These are phyloP conservation scores for Herpotrichia juniperi DNA, from an alignment of 2,329 filamentous ascomycete species.

Conservation along the genomic window DNA sequence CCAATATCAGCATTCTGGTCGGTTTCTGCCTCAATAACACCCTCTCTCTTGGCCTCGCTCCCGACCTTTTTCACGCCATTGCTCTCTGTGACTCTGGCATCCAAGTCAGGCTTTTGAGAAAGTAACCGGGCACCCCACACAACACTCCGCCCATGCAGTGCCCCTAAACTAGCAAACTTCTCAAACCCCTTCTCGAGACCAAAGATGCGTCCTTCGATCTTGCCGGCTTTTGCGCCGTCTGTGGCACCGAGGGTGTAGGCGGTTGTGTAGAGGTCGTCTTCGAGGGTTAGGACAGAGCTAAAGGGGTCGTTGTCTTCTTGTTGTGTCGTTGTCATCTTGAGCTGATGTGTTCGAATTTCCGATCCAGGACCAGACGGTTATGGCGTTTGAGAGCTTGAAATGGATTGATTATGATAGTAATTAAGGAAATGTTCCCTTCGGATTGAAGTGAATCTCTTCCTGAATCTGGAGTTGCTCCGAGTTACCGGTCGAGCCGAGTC, in stretches of 20 bases:
- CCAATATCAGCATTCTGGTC: no score
- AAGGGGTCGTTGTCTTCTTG: conserved; percentile 52
- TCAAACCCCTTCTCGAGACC: conserved; percentile 93
- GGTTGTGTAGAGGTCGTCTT: conserved; percentile 77
- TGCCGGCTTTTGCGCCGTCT: conserved; percentile 79
- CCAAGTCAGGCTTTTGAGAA: background rate
- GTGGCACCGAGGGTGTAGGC: conserved; percentile 76
- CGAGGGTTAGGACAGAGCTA: conserved; percentile 63
- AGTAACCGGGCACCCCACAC: conserved; percentile 81
- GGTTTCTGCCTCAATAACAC: no score
- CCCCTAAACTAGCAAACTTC: conserved; percentile 83
- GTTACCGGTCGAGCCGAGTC: no score
- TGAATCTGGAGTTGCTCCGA: no score
- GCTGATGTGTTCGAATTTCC: no score
- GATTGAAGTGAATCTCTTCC: no score
- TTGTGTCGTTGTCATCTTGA: background rate
- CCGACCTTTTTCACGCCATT: background rate
- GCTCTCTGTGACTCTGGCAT: background rate
- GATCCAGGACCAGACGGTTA: no score
- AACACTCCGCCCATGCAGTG: conserved; percentile 75
- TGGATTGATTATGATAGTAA: no score
- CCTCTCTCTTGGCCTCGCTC: background rate
- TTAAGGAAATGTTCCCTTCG: no score
- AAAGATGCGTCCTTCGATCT: conserved; percentile 86
- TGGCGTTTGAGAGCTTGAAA: no score